Evolutionary conservation across 192 early-diverging fungal species (phyloP), one percentile per base, ranked within the genome.

Genomic region (Backusella liffmaniae): DNA sequence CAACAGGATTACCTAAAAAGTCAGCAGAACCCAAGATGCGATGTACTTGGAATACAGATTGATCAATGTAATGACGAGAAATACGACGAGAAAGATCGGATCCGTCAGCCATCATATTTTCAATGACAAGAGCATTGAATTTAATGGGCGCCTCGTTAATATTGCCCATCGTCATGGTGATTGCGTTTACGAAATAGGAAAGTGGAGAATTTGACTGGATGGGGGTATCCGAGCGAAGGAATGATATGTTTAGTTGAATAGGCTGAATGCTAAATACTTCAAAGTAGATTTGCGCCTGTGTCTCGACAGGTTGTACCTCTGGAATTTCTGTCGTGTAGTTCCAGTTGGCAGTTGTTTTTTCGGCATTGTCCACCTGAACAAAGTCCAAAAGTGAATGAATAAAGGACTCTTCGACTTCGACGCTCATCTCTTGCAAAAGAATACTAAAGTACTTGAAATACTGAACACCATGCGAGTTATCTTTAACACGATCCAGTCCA

Each of bases 161-260:
- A 73, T 98, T 99, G 72, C 96, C 98, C 41, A 99, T 90, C 15
- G 97, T 96, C 95, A 97, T 96, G 0, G 96, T 98, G 42, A 99
- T 86, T 26, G 97, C 88, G 71, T 95, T 93, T 68, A 90, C 85
- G 37, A 95, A 84, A 42, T 93, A 95, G 67, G 84, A 86, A 16
- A 92, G 73, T 1, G 87, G 85, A 69, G 86, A 85, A 34, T 80
- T 83, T 18, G 78, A 79, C 44, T 87, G 74, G 2, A 82, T 77
- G 66, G 85, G 85, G 34, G 94, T 92, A 32, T 73, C 76, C 30
- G 95, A 95, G 73, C 96, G 86, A 76, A 95, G 90, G 83, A 98
- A 99, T 10, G 98, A 97, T 21, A 99, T 83, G 80, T 98, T 97
- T 79, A 97, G 83, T 80, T 96, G 96, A 79, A 98, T 90, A 0